Evolutionary conservation across 1,284 basidiomycete species (phyloP).

Genomic region (Schizopora paradoxa): DNA sequence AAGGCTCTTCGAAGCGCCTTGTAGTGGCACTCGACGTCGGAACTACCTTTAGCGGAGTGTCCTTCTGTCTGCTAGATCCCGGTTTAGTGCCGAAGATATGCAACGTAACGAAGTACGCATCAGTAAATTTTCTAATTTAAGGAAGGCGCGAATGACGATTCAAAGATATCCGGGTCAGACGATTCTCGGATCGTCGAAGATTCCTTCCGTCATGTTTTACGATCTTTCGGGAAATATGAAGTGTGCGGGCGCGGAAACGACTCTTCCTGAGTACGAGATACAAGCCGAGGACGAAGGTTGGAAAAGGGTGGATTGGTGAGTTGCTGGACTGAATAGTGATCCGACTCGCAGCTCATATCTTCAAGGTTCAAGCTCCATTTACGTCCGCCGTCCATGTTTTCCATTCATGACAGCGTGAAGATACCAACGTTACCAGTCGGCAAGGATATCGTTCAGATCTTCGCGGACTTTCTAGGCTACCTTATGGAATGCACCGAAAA

Average conservation of each 20-base stretch:
- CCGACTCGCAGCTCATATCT: not conserved
- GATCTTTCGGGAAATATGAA: conserved; percentile 53
- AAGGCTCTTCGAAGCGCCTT: conserved; percentile 33
- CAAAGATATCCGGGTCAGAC: conserved; percentile 55
- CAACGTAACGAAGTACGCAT: conserved; percentile 37
- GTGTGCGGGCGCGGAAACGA: conserved; percentile 74
- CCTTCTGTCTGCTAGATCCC: conserved; percentile 42
- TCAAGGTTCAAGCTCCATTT: conserved; percentile 21
- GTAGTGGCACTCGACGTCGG: conserved; percentile 48
- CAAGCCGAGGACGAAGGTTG: conserved; percentile 69
- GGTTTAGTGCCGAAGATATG: conserved; percentile 42
- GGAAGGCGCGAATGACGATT: not conserved
- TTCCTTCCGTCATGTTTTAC: conserved; percentile 70
- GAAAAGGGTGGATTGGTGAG: conserved; percentile 67
- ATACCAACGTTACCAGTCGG: not conserved
- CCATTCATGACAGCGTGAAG: not conserved
- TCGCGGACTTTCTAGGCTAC: not conserved
- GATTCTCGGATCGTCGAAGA: conserved; percentile 73
- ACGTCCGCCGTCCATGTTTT: conserved; percentile 10
- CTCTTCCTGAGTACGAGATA: conserved; percentile 46
- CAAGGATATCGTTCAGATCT: not conserved
- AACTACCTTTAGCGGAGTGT: conserved; percentile 47
- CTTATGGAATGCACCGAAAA: conserved; percentile 12
- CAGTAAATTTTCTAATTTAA: not conserved
- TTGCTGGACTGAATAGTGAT: conserved; percentile 9